Base-by-base conservation (phyloP, 192 early-diverging fungal genomes). In the Coemansia asiatica region DNA sequence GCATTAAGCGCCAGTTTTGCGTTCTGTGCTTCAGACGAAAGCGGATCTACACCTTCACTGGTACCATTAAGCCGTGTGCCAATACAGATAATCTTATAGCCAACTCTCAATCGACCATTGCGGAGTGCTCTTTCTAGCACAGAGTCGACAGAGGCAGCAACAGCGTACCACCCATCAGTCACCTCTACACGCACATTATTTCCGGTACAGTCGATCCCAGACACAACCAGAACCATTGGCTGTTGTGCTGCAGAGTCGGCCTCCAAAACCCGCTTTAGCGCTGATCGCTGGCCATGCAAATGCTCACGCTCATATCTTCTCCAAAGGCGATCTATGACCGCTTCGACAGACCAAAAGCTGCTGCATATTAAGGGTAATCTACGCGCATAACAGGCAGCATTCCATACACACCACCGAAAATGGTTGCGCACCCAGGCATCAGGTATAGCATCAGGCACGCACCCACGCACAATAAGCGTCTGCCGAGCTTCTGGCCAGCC, bases 151-250 rank as follows among this genome's bases (percentile, higher is more conserved):
- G 44, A 18, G 1, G 72, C 64, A 6, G 16, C 21, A 12, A 81
- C 35, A 44, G 66, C 31, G 60, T 81, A 81, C 78, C 78, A 81
- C 25, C 78, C 73, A 49, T 81, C 78, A 4, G 73, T 81, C 15
- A 81, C 66, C 63, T 81, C 69, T 1, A 68, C 31, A 10, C 26
- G 36, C 15, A 28, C n/a, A 22, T 16, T 48, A 4, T 15, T 29
- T 10, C 47, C 58, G 1, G 18, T 31, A 4, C 28, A 15, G 27
- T 5, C 48, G 6, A 68, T 21, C 6, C 55, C 38, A 56, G 78
- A 73, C 1, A 81, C 63, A 23, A 62, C 71, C 47, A 81, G 69
- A 40, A 81, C 66, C 69, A 75, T 72, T 36, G 66, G 61, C 58
- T 68, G 72, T 58, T 74, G 69, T 15, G 78, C 25, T 12, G 69